Base-by-base conservation (phyloP, 345 rosid genomes). In the Lepidium sativum region DNA sequence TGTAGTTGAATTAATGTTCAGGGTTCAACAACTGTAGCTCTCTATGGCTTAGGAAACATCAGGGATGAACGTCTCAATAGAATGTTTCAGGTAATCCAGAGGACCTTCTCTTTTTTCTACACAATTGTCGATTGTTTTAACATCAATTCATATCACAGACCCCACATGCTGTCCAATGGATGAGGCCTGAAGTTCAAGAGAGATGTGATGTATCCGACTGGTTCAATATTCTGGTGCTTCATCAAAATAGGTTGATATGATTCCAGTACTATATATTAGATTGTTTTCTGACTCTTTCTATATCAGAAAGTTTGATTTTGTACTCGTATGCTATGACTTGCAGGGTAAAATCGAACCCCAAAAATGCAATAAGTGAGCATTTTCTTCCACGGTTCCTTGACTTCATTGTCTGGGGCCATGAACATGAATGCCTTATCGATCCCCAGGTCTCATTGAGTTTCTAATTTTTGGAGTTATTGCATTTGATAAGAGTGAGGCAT, bases 141-240 rank as follows among this genome's bases (percentile, higher is more conserved):
- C 37, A 78, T 65, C 40, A 23, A 13, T 60, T 76, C 39, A 40
- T 59, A 66, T 67, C 43, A 53, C 67, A 92, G 99, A 92, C 97
- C 50, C 99, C 99, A 32, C 99, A 90, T 76, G 97, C 95, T 67
- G 90, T 92, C 47, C 96, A 90, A 76, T 92, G 99, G 99, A 92
- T 89, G 97, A 86, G 96, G 63, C 96, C 99, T 69, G 99, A 92
- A 84, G 78, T 89, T 72, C 92, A 90, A 81, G 96, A 84, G 73
- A 96, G 79, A 49, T 83, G 80, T 75, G 79, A 81, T 49, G 82
- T 82, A 40, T 86, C 97, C 52, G 96, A 90, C 60, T 94, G 99
- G 97, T 94, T 94, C 82, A 94, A 90, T 79, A 90, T 94, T 78
- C 82, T 94, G 71, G 96, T 87, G 52, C 97, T 94, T 77, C 99